phyloP scores from a whole-genome alignment of 495 filamentous ascomycete genomes.

The Mytilinidion resinicola region DNA sequence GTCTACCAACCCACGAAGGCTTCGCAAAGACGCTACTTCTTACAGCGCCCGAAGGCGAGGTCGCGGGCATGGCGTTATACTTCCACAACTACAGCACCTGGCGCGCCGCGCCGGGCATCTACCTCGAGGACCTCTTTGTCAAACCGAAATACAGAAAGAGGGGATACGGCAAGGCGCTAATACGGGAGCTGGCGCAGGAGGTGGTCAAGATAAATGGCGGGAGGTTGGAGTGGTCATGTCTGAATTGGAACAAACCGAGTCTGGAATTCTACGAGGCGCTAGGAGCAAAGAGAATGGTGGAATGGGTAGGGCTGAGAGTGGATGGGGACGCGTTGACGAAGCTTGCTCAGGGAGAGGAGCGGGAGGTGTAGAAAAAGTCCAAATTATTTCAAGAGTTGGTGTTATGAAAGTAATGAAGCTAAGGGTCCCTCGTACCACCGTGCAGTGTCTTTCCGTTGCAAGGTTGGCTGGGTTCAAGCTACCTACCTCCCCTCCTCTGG shows the following conservation, averaged over 20 bases:
- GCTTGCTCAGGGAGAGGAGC: conserved; percentile 10
- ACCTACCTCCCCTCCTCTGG: no score
- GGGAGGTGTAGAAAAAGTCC: neutral
- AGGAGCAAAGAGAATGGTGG: conserved; percentile 73
- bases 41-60: conserved; percentile 26
- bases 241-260: conserved; percentile 85
- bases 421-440: no score
- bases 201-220: conserved; percentile 63
- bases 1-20: conserved; percentile 29
- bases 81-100: conserved; percentile 80
- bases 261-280: conserved; percentile 81
- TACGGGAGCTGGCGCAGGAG: conserved; percentile 71
- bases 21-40: conserved; percentile 39
- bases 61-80: conserved; percentile 58
- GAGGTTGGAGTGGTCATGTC: conserved; percentile 85
- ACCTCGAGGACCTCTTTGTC: conserved; percentile 91
- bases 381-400: neutral
- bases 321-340: conserved; percentile 59
- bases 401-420: no score
- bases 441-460: no score
- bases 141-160: conserved; percentile 58
- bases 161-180: conserved; percentile 72
- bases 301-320: conserved; percentile 90
- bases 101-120: conserved; percentile 79
- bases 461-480: no score